phyloP scores from a whole-genome alignment of 208 protist genomes.

The Acanthamoeba quina region DNA sequence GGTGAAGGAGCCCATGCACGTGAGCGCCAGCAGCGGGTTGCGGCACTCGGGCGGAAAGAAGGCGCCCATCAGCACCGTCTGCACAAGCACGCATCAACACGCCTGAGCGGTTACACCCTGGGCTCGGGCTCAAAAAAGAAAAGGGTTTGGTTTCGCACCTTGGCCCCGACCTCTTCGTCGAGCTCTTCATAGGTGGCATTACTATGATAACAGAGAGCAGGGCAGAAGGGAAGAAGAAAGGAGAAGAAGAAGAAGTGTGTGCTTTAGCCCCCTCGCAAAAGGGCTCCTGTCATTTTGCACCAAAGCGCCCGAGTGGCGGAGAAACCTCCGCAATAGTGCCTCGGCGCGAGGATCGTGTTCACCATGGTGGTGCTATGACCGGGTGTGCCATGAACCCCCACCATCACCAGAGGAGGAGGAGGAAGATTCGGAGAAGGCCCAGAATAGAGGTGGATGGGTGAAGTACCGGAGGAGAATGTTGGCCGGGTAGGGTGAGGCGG shows the following conservation, averaged over 20 bases:
- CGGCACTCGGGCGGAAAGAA: slow-evolving; percentile 28
- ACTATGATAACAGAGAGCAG: background rate
- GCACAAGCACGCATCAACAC: background rate
- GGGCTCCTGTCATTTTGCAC: no score
- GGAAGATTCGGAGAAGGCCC: background rate
- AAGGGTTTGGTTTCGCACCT: background rate
- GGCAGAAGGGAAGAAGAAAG: background rate
- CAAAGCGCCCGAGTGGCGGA: no score
- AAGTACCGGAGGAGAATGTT: slow-evolving; percentile 18
- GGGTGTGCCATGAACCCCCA: no score
- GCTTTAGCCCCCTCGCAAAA: no score
- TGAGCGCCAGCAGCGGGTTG: background rate
- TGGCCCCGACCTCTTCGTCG: background rate
- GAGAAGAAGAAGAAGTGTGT: no score
- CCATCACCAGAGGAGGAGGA: background rate
- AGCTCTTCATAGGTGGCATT: background rate
- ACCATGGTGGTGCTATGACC: no score
- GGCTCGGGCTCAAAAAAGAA: no score
- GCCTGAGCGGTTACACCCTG: no score
- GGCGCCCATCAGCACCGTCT: slow-evolving; percentile 48
- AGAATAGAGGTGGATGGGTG: background rate
- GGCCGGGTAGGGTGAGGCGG: background rate
- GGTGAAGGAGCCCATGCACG: slow-evolving; percentile 32
- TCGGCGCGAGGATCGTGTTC: no score
- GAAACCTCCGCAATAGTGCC: no score